Base-by-base conservation (phyloP, 2,329 filamentous ascomycete species). In the Incumbomyces delicatus region DNA sequence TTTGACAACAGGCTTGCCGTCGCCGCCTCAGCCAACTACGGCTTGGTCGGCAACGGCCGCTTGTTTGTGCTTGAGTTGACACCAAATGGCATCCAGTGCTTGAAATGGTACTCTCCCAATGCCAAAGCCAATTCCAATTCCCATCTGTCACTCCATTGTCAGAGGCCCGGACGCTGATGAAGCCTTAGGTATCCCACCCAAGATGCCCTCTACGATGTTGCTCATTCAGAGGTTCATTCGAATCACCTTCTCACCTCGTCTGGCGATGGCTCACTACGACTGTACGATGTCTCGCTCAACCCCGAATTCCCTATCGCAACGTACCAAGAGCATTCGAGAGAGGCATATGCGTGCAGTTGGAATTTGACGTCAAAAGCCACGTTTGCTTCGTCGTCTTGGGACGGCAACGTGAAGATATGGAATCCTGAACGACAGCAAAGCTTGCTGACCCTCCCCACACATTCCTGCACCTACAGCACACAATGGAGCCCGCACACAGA, bases 171-270 rank as follows among this genome's bases (percentile, higher is more conserved):
- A 33, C 2, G 7, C 40, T 42, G 27, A 42, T 14, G 29, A 11
- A n/a, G 3, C 6, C 13, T 13, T 56, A 90, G 85, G 62, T 98
- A 90, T 70, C 90, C 95, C 61, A 98, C 92, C 10, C 94, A 96
- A 71, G 92, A 98, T 66, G 86, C 89, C 37, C 83, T 96, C 54
- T 98, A 94, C 67, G 92, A 98, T 67, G 74, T 92, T 44, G 78
- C 89, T 20, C 96, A 92, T 88, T 95, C 88, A 14, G 92, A 98
- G 70, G 79, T 87, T 56, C 89, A 98, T 70, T 90, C 95, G 70
- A 94, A 92, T 66, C 92, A 98, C 69, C 72, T 95, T 43, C 76
- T 94, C 16, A 83, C 84, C 1, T 89, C 88, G 0, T 89, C 86
- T 56, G 92, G 92, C 53, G 92, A 98, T 68, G 92, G 92, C 46